These are phyloP conservation scores for Coccomyxa subellipsoidea DNA, from an alignment of 163 green algal species.

Conservation along the genomic window DNA sequence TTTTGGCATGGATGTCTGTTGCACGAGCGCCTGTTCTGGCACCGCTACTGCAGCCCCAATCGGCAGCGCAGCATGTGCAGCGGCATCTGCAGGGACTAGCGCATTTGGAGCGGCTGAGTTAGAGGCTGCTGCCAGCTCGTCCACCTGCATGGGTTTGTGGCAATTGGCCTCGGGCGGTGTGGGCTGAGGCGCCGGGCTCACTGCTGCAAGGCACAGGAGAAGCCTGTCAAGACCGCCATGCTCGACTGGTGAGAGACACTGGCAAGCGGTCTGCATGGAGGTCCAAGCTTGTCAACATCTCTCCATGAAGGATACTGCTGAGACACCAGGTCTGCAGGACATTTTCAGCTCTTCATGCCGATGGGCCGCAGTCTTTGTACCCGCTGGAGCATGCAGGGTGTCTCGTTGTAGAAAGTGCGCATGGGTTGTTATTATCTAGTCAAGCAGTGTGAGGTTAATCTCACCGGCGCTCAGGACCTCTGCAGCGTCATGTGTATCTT, in stretches of 20 bases:
- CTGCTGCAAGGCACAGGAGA: not conserved
- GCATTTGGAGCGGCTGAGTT: too few relatives aligned
- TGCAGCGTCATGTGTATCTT: not conserved
- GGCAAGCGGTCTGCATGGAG: too few relatives aligned
- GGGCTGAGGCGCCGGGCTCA: not conserved
- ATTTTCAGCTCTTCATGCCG: not conserved
- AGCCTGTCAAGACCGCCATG: not conserved
- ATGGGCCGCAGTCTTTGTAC: not conserved
- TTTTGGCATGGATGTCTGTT: not conserved
- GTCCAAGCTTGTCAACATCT: too few relatives aligned
- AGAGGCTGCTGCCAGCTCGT: not conserved
- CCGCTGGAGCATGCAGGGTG: not conserved
- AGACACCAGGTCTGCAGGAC: not conserved
- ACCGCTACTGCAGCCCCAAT: not conserved
- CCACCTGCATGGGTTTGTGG: not conserved
- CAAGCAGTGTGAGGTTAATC: not conserved
- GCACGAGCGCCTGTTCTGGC: not conserved
- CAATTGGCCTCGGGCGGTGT: not conserved
- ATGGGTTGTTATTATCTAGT: not conserved
- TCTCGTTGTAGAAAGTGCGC: not conserved
- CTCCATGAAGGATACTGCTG: not conserved
- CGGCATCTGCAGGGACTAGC: too few relatives aligned
- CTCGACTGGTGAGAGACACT: too few relatives aligned
- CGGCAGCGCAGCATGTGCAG: too few relatives aligned
- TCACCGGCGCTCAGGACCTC: not conserved